Conservation (phyloP, 441 rosid genomes). For the Adansonia grandidieri region DNA sequence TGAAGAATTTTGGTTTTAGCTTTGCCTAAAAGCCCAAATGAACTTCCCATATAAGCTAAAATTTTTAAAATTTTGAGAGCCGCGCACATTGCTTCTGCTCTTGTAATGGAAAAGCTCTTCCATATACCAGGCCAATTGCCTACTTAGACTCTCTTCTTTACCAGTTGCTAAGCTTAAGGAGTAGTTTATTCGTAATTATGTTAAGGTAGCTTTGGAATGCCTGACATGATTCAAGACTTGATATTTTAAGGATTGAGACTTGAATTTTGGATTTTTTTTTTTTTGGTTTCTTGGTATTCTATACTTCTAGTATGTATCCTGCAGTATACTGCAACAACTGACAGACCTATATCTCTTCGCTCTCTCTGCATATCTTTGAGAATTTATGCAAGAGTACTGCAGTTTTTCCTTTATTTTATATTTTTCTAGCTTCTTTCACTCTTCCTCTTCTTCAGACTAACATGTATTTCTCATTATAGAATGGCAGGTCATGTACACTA, state of each 20-base stretch:
- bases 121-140: not conserved
- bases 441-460: not conserved
- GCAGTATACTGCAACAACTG: not conserved
- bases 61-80: not conserved
- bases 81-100: not conserved
- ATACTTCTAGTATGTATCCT: not conserved
- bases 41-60: not conserved
- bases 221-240: not conserved
- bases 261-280: not conserved
- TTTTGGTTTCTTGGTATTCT: not conserved
- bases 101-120: not conserved
- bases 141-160: not conserved
- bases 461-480: slow-evolving; percentile 23
- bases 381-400: not conserved
- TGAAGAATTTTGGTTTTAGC: not conserved
- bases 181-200: not conserved
- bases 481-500: slow-evolving; percentile 38
- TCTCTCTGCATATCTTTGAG: not conserved
- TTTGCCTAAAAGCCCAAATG: not conserved
- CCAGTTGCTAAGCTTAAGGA: not conserved
- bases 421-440: not conserved
- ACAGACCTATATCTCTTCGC: not conserved
- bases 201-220: not conserved
- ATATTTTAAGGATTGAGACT: not conserved
- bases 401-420: not conserved